Percentiles rank a stretch among this genome's conserved stretches.
phyloP scores from a whole-genome alignment of 2,329 filamentous ascomycete genomes.

The Emydomyces testavorans region DNA sequence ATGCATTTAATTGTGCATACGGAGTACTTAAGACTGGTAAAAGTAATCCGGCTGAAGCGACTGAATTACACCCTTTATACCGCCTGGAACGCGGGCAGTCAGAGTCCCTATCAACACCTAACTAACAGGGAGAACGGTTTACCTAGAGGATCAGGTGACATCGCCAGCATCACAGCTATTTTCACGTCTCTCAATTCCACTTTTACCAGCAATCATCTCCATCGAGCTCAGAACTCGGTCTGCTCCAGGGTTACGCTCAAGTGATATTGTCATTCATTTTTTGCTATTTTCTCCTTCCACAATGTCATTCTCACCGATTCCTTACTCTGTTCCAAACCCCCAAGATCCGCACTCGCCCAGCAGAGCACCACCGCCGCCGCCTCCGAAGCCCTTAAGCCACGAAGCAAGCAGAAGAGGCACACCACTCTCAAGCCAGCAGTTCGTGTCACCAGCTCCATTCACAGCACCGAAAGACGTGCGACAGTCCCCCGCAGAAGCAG shows the following conservation, averaged over 20 bases:
- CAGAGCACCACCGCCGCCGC: constrained; percentile 54
- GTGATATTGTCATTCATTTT: background rate
- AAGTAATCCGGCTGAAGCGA: too few relatives aligned
- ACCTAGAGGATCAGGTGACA: constrained; percentile 8
- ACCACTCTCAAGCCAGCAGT: constrained; percentile 41
- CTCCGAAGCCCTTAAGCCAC: constrained; percentile 60
- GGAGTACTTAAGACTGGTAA: too few relatives aligned
- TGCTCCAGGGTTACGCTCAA: background rate
- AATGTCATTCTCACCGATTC: constrained; percentile 8
- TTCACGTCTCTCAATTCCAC: too few relatives aligned
- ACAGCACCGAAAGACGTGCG: constrained; percentile 24
- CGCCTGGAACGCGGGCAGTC: too few relatives aligned
- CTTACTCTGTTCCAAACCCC: background rate
- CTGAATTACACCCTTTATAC: too few relatives aligned
- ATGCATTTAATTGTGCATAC: too few relatives aligned
- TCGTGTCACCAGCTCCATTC: constrained; percentile 33
- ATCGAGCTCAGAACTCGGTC: too few relatives aligned
- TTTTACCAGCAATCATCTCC: too few relatives aligned
- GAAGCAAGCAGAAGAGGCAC: constrained; percentile 57
- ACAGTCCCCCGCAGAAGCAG: constrained; percentile 13
- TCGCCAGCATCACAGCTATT: background rate
- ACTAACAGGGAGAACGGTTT: too few relatives aligned
- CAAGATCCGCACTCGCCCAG: constrained; percentile 19
- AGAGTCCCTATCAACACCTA: too few relatives aligned
- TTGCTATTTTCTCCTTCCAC: background rate